These are phyloP conservation scores for Cladosporium sp. DNA, from an alignment of 2,329 filamentous ascomycete genomes.

Conservation along the genomic window DNA sequence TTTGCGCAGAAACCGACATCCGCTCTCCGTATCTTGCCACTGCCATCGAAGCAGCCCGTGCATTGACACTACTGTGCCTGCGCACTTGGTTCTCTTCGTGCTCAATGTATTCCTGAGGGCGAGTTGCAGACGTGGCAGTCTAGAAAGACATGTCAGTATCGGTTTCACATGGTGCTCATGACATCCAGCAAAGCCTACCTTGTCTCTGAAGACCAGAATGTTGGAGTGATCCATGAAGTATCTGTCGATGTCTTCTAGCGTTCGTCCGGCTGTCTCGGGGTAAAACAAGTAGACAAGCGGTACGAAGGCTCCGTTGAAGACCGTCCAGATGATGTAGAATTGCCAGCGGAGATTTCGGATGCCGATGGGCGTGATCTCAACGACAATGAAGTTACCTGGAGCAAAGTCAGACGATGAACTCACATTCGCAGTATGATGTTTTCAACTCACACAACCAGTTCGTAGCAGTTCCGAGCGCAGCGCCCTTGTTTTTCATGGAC, in stretches of 20 bases:
- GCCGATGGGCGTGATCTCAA: conserved; percentile 30
- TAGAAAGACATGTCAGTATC: background rate
- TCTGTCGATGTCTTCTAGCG: conserved; percentile 29
- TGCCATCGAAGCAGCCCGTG: conserved; percentile 22
- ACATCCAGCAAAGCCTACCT: conserved; percentile 26
- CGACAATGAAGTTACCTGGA: conserved; percentile 43
- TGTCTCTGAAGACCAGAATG: conserved; percentile 46
- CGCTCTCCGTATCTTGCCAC: conserved; percentile 12
- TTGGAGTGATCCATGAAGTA: conserved; percentile 21
- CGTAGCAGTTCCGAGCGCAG: conserved; percentile 47
- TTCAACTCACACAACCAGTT: conserved; percentile 38
- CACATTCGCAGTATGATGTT: background rate
- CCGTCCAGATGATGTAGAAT: conserved; percentile 45
- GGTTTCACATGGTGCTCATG: background rate
- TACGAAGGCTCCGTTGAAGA: conserved; percentile 47
- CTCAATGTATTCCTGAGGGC: conserved; percentile 47
- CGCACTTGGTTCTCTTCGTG: conserved; percentile 39
- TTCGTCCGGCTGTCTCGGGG: conserved; percentile 31
- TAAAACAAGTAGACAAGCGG: conserved; percentile 42
- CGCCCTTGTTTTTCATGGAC: conserved; percentile 45
- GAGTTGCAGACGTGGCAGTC: conserved; percentile 39
- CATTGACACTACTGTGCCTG: conserved; percentile 34
- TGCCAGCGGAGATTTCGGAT: conserved; percentile 28
- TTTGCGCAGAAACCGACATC: conserved; percentile 7
- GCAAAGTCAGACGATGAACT: conserved; percentile 14